A percentile compares a stretch with the other conserved stretches of the same genome.
Evolutionary conservation across 129 eudicot species (phyloP).

Genomic region (Silybum marianum): DNA sequence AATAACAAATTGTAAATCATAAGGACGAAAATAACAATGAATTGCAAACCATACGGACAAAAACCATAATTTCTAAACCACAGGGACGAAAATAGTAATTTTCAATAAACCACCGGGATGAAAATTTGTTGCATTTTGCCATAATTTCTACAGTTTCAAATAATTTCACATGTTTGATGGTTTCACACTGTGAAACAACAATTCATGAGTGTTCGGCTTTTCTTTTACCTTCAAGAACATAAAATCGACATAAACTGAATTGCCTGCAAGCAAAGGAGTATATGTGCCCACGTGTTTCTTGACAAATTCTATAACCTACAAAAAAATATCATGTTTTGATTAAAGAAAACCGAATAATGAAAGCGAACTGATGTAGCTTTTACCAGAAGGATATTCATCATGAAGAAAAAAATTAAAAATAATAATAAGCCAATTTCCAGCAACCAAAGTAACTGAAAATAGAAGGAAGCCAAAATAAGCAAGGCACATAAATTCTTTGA

Average conservation of each 20-base stretch:
- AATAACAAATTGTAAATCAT: too few relatives aligned
- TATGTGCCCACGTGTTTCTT: conserved; percentile 49
- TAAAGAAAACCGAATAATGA: not conserved
- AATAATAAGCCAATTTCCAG: too few relatives aligned
- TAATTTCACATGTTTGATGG: not conserved
- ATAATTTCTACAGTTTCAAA: conserved; percentile 1
- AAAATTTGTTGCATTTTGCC: not conserved
- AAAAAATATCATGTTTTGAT: not conserved
- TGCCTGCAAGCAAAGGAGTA: conserved; percentile 44
- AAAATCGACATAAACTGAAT: conserved; percentile 41
- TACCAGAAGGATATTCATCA: not conserved
- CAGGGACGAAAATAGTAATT: too few relatives aligned
- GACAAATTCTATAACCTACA: conserved; percentile 38
- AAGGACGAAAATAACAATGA: too few relatives aligned
- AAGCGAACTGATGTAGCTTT: not conserved
- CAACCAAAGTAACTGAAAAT: not conserved
- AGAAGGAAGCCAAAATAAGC: not conserved
- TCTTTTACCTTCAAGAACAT: conserved; percentile 43
- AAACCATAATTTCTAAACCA: too few relatives aligned
- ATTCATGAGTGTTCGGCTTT: not conserved
- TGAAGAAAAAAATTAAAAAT: not conserved
- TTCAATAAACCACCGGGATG: too few relatives aligned
- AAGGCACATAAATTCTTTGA: not conserved
- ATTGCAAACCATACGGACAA: too few relatives aligned
- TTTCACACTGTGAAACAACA: not conserved